Evolutionary conservation across 1,284 basidiomycete species (phyloP), one percentile per base, ranked within the genome.

Genomic region (Peniophora sp.): DNA sequence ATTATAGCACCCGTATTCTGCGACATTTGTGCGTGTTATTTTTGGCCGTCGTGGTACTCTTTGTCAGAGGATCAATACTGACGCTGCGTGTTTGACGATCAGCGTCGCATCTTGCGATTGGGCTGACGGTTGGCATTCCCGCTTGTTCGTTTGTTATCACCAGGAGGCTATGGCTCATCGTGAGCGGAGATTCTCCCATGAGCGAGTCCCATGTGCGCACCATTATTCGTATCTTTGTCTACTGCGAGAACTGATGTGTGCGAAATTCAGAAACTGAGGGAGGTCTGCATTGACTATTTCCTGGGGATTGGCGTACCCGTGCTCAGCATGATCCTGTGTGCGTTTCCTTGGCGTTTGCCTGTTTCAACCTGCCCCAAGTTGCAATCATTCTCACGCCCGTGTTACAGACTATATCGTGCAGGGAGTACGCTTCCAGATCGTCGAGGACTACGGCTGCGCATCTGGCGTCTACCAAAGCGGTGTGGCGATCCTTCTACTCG

Each of bases 21-120:
- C 44, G 44, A 45, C n/a, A 45, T 45, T 20, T 45, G 44, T 45
- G 44, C 3, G 44, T 45, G n/a, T n/a, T n/a, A n/a, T n/a, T n/a
- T n/a, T n/a, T n/a, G n/a, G n/a, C n/a, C n/a, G n/a, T 9, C 22
- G 9, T 41, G 6, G 38, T 41, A 41, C n/a, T 41, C 38, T 41
- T 41, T 5, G n/a, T 8, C 10, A 41, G 19, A 41, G n/a, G 38
- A 41, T 8, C n/a, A n/a, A 22, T 14, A 9, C 44, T 14, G 44
- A 45, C 20, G 10, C 22, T 22, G 23, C 12, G 16, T 22, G 23
- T 25, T n/a, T 45, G 44, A 20, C 44, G 10, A 22, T 20, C 44
- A 45, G 44, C 44, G 44, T 20, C 20, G n/a, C 44, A 45, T 45
- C 44, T 45, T 9, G 44, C 19, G 12, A 22, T 45, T 24, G 44